These are phyloP conservation scores for Sorghum bicolor DNA, from an alignment of 176 grass and related monocot species.

Conservation along the genomic window Sorghum_bicolor_NCBIv3 NC_012872.2:62984501-62985000, in stretches of 20 bases:
- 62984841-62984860: slow-evolving; percentile 85
- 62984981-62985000: slow-evolving; percentile 63
- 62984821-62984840: slow-evolving; percentile 74
- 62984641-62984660: neutral
- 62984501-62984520: neutral
- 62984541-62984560: neutral
- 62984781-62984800: slow-evolving; percentile 53
- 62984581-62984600: neutral
- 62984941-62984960: slow-evolving; percentile 68
- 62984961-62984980: slow-evolving; percentile 66
- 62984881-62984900: slow-evolving; percentile 79
- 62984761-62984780: slow-evolving; percentile 25
- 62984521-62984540: neutral
- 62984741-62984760: neutral
- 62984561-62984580: neutral
- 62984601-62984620: neutral
- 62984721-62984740: slow-evolving; percentile 34
- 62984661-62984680: neutral
- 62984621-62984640: neutral
- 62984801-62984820: slow-evolving; percentile 95
- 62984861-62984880: slow-evolving; percentile 88
- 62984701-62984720: neutral
- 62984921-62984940: slow-evolving; percentile 58
- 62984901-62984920: slow-evolving; percentile 87
- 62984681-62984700: slow-evolving; percentile 13